phyloP scores from a whole-genome alignment of 2,329 filamentous ascomycete genomes.

The Sarocladium brachiariae region DNA sequence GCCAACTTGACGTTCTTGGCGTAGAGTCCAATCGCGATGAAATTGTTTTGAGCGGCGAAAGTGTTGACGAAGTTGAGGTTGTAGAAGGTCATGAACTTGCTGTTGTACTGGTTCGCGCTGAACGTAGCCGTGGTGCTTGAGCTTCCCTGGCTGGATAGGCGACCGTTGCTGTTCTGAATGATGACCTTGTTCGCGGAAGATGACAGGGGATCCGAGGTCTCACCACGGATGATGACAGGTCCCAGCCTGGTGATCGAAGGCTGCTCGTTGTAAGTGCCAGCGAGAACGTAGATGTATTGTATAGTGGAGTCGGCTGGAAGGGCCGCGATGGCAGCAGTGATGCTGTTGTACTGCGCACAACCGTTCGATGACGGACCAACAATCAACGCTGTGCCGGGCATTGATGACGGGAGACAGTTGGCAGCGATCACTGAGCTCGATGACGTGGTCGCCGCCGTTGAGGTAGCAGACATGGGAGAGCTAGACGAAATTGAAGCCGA shows the following conservation, averaged over 20 bases:
- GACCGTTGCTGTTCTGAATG: constrained; percentile 19
- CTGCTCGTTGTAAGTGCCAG: constrained; percentile 38
- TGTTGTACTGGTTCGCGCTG: constrained; percentile 21
- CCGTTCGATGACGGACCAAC: constrained; percentile 26
- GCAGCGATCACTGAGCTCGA: neutral
- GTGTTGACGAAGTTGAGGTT: constrained; percentile 23
- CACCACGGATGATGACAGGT: constrained; percentile 35
- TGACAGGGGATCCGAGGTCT: constrained; percentile 34
- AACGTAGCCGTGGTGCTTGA: constrained; percentile 21
- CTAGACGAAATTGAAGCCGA: too few relatives aligned
- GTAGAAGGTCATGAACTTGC: constrained; percentile 22
- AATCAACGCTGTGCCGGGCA: neutral
- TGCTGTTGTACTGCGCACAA: constrained; percentile 30
- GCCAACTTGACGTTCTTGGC: constrained; percentile 29
- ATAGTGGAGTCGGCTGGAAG: constrained; percentile 19
- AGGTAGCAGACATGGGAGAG: neutral
- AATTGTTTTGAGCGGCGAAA: constrained; percentile 24
- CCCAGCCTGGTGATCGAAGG: constrained; percentile 30
- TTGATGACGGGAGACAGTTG: neutral
- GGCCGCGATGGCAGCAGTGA: constrained; percentile 35
- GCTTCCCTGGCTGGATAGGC: constrained; percentile 27
- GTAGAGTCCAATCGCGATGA: constrained; percentile 16
- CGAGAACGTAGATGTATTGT: constrained; percentile 23
- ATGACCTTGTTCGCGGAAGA: constrained; percentile 54
- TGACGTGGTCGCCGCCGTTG: neutral